Evolutionary conservation across 2,329 filamentous ascomycete species (phyloP), one percentile per base, ranked within the genome.

Genomic region (Dichotomopilus funicola): DNA sequence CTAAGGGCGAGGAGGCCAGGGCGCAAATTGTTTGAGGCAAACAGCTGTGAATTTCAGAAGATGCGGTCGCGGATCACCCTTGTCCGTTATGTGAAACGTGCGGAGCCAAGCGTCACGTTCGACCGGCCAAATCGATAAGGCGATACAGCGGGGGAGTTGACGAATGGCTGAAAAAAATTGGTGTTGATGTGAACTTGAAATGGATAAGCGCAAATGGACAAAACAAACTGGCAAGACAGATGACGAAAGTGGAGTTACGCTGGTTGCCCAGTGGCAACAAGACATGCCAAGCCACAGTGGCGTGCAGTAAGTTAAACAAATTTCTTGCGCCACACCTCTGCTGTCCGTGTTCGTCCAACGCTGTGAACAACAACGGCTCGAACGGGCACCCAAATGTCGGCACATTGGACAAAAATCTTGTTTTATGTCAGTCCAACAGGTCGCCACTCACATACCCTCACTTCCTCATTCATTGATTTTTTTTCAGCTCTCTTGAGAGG

Each of bases 261-360:
- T 44, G 58, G 63, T 65, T 59, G 55, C 51, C 46, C 41, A 12
- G 61, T 63, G 63, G 63, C 63, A 64, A 65, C 63, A 53, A 49
- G 44, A 36, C 38, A 53, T 37, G 49, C 44, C 35, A 41, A 56
- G 50, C 51, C 38, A 48, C 47, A 38, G 53, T 53, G 49, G 41
- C 44, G 38, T 36, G 54, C 13, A 40, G 5, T 33, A n/a, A n/a
- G 19, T 27, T 27, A 31, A 11, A 5, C 8, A 41, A 35, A 19
- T 33, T 19, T 12, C 2, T 19, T 37, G 37, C 38, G 45, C 38
- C 45, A 53, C 51, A 51, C 12, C n/a, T 34, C 37, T 7, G 19
- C 19, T 27, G 19, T 27, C 19, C 19, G 19, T 27, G 19, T 27
- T 27, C 19, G 19, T 27, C 19, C 19, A 27, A 27, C 19, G 19